phyloP scores from a whole-genome alignment of 2,329 filamentous ascomycete species.

The Trematosphaeria pertusa region DNA sequence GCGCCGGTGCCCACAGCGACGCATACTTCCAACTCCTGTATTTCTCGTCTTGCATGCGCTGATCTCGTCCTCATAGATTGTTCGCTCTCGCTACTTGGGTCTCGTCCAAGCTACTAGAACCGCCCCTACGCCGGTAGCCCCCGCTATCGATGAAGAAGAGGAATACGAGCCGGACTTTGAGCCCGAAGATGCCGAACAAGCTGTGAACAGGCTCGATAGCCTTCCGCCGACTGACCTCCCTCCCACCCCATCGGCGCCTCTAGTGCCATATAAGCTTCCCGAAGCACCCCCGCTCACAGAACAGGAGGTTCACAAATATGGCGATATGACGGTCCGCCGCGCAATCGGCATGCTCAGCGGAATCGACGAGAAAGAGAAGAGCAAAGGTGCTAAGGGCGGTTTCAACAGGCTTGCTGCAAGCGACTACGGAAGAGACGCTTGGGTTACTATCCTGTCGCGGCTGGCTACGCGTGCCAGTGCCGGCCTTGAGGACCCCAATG shows the following conservation, averaged over 20 bases:
- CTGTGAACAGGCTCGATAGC: constrained; percentile 77
- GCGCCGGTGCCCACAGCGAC: too few relatives aligned
- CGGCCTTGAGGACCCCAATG: constrained; percentile 74
- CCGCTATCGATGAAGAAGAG: constrained; percentile 76
- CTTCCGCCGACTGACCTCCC: constrained; percentile 65
- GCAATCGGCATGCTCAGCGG: constrained; percentile 80
- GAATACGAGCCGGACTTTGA: constrained; percentile 92
- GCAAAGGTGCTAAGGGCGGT: constrained; percentile 67
- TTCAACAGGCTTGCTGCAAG: constrained; percentile 85
- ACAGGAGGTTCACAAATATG: constrained; percentile 75
- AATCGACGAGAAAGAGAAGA: constrained; percentile 66
- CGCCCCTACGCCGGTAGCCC: too few relatives aligned
- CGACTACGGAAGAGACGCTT: constrained; percentile 84
- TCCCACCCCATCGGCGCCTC: constrained; percentile 44
- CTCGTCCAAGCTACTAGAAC: too few relatives aligned
- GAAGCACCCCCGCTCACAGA: constrained; percentile 75
- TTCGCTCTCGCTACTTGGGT: constrained; percentile 51
- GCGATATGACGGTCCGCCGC: constrained; percentile 75
- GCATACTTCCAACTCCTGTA: too few relatives aligned
- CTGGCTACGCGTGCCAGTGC: constrained; percentile 80
- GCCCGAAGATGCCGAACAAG: constrained; percentile 78
- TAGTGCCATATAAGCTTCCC: constrained; percentile 80
- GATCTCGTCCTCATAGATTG: too few relatives aligned
- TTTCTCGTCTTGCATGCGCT: too few relatives aligned
- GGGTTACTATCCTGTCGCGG: constrained; percentile 86